phyloP scores from a whole-genome alignment of 2,329 filamentous ascomycete genomes.

The Penicillium sumatraense region DNA sequence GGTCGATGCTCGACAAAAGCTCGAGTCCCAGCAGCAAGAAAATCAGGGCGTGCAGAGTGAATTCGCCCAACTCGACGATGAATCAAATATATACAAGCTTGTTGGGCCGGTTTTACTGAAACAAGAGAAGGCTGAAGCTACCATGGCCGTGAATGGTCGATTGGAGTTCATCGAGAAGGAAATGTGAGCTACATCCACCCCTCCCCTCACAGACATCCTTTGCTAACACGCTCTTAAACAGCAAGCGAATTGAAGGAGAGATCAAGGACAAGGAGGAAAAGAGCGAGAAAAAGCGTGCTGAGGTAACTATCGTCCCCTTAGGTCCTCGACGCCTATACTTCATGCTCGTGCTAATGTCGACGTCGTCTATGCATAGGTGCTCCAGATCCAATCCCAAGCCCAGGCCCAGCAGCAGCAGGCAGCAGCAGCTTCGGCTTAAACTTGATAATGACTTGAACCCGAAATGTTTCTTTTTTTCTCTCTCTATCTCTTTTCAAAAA shows the following conservation, averaged over 20 bases:
- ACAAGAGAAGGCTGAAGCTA: conserved; percentile 89
- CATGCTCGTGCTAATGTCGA: conserved; percentile 18
- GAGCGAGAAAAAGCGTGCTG: conserved; percentile 67
- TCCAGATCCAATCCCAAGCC: conserved; percentile 44
- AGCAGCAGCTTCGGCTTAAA: conserved; percentile 39
- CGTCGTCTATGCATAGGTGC: conserved; percentile 32
- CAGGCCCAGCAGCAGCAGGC: conserved; percentile 42
- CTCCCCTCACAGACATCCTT: not conserved
- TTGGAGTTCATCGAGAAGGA: conserved; percentile 93
- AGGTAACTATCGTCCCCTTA: conserved; percentile 53
- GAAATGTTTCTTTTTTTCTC: too few species aligned
- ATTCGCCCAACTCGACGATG: conserved; percentile 76
- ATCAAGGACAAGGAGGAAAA: conserved; percentile 68
- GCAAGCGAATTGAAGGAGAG: conserved; percentile 68
- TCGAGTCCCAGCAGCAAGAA: conserved; percentile 91
- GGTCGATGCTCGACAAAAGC: conserved; percentile 81
- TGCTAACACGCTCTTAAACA: conserved; percentile 36
- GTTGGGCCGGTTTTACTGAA: conserved; percentile 91
- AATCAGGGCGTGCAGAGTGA: conserved; percentile 90
- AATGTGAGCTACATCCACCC: conserved; percentile 65
- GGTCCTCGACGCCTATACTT: not conserved
- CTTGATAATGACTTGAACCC: not conserved
- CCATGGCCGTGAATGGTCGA: conserved; percentile 86
- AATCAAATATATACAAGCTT: conserved; percentile 93
- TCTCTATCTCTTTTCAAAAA: not conserved